These are phyloP conservation scores for Phaeosphaeria sp. DNA, from an alignment of 2,329 filamentous ascomycete species.

Conservation along the genomic window DNA sequence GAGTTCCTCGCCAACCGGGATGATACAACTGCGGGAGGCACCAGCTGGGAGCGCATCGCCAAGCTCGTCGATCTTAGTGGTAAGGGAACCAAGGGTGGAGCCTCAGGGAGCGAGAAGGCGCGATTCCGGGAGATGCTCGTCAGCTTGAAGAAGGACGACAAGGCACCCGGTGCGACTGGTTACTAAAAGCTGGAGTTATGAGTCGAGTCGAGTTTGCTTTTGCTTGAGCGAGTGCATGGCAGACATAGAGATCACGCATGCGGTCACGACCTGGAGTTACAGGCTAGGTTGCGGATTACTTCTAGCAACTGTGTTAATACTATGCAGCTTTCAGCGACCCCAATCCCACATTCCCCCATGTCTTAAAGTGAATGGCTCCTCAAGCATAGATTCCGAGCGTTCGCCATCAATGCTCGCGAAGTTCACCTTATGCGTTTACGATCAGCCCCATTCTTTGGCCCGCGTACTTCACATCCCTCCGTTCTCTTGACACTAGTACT, in stretches of 20 bases:
- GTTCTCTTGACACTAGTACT: too few species aligned
- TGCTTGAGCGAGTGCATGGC: slow-evolving; percentile 17
- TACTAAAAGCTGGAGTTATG: slow-evolving; percentile 27
- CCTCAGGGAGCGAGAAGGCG: slow-evolving; percentile 90
- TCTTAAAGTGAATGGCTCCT: too few species aligned
- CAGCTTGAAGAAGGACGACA: slow-evolving; percentile 91
- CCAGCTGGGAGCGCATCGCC: slow-evolving; percentile 97
- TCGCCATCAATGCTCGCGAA: too few species aligned
- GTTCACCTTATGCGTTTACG: too few species aligned
- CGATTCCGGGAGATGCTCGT: slow-evolving; percentile 91
- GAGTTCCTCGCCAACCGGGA: slow-evolving; percentile 88
- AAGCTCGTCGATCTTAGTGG: slow-evolving; percentile 98
- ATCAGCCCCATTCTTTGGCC: too few species aligned
- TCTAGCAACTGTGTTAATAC: slow-evolving; percentile 33
- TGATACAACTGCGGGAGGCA: slow-evolving; percentile 92
- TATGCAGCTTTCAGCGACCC: not conserved
- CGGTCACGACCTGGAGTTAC: slow-evolving; percentile 25
- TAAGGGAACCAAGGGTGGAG: slow-evolving; percentile 86
- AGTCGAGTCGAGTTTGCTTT: slow-evolving; percentile 13
- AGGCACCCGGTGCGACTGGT: slow-evolving; percentile 68
- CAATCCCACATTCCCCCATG: too few species aligned
- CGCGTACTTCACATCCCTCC: too few species aligned
- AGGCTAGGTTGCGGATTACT: slow-evolving; percentile 28
- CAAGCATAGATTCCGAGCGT: too few species aligned
- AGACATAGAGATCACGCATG: slow-evolving; percentile 16